Base-by-base conservation (phyloP, 163 green algal species). In the Scenedesmus sp. region DNA sequence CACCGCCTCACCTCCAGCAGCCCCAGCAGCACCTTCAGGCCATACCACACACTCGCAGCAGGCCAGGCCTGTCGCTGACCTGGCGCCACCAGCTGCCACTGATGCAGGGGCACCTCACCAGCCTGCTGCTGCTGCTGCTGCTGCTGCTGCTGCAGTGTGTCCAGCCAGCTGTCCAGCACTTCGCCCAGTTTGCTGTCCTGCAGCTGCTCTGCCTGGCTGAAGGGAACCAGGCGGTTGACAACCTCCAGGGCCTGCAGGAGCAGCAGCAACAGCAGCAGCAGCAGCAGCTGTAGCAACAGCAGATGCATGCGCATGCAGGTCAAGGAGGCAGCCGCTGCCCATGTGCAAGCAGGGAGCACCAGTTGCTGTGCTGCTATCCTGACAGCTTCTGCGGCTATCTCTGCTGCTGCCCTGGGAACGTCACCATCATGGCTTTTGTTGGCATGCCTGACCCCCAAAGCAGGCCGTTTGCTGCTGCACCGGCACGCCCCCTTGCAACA, bases 21-120 rank as follows among this genome's bases (percentile, higher is more conserved):
- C 16, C 85, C 85, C 53, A 90, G 85, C 85, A 90, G 46, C 37
- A 72, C n/a, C 24, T 90, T 76, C 33, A 90, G 46, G 10, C 46
- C 85, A 42, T 51, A 53, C 85, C 85, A 90, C 46, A 90, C 72
- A n/a, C 59, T 51, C 2, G 24, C 43, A 46, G 18, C 40, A 24
- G 68, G 61, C 85, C 85, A 90, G 12, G 37, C 30, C 72, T 90
- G 85, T 15, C 33, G 78, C 44, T 90, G 70, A 40, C 46, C 44
- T 18, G 24, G 40, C 30, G 15, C 70, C 56, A 90, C 53, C 44
- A 89, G 46, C 42, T 70, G 68, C 40, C 30, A 83, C 43, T 73
- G 65, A 33, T 20, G 73, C 73, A 82, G 73, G 3, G 35, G 33
- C 73, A 46, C 73, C 2, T 35, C 33, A 10, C 15, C 44, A 44